Evolutionary conservation across 2,329 filamentous ascomycete genomes (phyloP), one percentile per base, ranked within the genome.

Genomic region (Thermothelomyces thermophilus): DNA sequence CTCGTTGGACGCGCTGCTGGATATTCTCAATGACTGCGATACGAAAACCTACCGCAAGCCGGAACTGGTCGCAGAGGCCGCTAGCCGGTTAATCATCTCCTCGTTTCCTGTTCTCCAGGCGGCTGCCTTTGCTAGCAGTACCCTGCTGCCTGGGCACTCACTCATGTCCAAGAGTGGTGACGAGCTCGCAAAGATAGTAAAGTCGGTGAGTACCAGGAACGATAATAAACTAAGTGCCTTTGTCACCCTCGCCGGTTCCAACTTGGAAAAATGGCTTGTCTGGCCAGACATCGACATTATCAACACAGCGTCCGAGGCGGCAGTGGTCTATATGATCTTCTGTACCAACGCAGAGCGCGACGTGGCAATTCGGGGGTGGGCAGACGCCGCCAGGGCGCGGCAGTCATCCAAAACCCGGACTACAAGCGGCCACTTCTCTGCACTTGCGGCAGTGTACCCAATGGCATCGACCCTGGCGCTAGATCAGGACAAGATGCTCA

Each of bases 51-150:
- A 75, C 55, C 73, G 84, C 16, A 77, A 79, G 20, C 81, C 80
- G 0, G 84, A 87, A 50, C 70, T 86, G 19, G 73, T 86, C 3
- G 79, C 80, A 22, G 81, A 85, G 58, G 79, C 80, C 0, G 73
- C 74, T 13, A 76, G 79, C 57, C 71, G 70, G n/a, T 70, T 87
- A 1, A 69, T 84, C 10, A 70, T 77, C 6, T 74, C 81, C 4
- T 64, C 70, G 0, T 65, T 74, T 9, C 77, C 78, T 0, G 48
- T 76, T 1, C 59, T 80, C 2, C 69, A 77, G 48, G 58, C 67
- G n/a, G 60, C 62, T 3, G 48, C 64, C 3, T 50, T 67, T 0
- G 53, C 46, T 10, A 3, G 56, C 3, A 28, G 51, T 22, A 24
- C 57, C 1, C 47, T 72, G 8, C 42, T 62, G 31, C 47, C 62